phyloP scores from a whole-genome alignment of 1,139 yeast genomes.

The Debaryomyces singareniensis region DNA sequence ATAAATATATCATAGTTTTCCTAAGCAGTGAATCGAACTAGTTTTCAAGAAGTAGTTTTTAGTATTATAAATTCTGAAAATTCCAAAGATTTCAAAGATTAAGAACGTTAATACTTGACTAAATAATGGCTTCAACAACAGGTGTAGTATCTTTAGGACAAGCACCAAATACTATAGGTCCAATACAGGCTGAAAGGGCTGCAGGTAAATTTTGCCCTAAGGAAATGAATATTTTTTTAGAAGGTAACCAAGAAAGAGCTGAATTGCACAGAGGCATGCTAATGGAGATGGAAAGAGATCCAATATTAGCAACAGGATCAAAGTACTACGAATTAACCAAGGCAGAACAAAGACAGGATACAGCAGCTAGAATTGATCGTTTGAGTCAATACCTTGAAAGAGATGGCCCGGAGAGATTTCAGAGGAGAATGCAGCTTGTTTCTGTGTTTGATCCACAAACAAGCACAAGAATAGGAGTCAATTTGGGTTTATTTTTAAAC shows the following conservation, averaged over 20 bases:
- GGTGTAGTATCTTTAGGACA: too few relatives aligned
- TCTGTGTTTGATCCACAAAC: constrained; percentile 46
- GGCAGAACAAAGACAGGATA: constrained; percentile 35
- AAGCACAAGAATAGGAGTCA: constrained; percentile 45
- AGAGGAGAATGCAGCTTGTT: constrained; percentile 33
- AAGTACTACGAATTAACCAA: constrained; percentile 34
- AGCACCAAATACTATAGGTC: constrained; percentile 32
- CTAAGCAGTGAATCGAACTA: too few relatives aligned
- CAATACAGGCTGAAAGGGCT: constrained; percentile 31
- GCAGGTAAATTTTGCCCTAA: constrained; percentile 31
- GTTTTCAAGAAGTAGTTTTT: neutral
- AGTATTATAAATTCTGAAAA: neutral
- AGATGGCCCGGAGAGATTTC: constrained; percentile 30
- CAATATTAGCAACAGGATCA: constrained; percentile 33
- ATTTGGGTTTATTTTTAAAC: constrained; percentile 42
- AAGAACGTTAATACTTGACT: neutral
- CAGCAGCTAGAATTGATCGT: constrained; percentile 39
- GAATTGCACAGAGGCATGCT: constrained; percentile 25
- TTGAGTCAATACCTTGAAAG: constrained; percentile 39
- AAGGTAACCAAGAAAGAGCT: constrained; percentile 34
- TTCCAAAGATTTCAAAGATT: neutral
- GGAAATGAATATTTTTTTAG: constrained; percentile 42
- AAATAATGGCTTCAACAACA: neutral
- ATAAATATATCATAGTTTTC: neutral
- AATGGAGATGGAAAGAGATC: constrained; percentile 47